Evolutionary conservation across 2,329 filamentous ascomycete genomes (phyloP).

Genomic region (Penicillium sp.): DNA sequence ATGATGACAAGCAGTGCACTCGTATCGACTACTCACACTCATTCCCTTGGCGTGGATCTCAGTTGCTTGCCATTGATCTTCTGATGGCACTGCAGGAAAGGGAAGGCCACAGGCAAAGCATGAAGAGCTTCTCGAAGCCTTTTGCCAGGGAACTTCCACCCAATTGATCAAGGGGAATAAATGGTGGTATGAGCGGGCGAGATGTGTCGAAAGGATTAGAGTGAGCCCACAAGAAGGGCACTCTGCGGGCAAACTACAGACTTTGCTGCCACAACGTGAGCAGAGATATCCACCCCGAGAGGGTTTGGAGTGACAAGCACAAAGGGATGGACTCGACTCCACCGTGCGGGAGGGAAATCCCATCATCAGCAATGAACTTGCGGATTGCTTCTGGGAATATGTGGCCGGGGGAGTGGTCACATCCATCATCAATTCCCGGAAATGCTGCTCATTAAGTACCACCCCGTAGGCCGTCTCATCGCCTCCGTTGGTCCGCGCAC

Average conservation of each 20-base stretch:
- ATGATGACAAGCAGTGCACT: slow-evolving; percentile 75
- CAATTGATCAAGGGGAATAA: slow-evolving; percentile 86
- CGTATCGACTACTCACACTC: slow-evolving; percentile 81
- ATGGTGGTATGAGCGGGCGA: slow-evolving; percentile 89
- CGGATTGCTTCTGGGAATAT: slow-evolving; percentile 51
- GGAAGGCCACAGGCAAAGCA: slow-evolving; percentile 72
- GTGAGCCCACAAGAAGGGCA: slow-evolving; percentile 89
- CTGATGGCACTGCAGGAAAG: slow-evolving; percentile 56
- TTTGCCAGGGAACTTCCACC: slow-evolving; percentile 78
- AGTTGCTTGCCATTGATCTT: slow-evolving; percentile 31
- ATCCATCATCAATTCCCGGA: slow-evolving; percentile 79
- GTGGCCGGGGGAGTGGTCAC: slow-evolving; percentile 86
- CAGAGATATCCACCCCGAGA: slow-evolving; percentile 82
- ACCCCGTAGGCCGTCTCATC: slow-evolving; percentile 68
- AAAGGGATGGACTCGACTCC: slow-evolving; percentile 66
- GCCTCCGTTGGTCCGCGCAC: slow-evolving; percentile 76
- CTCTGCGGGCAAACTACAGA: slow-evolving; percentile 82
- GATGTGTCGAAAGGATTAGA: slow-evolving; percentile 85
- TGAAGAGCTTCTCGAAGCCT: slow-evolving; percentile 55
- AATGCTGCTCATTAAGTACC: slow-evolving; percentile 79
- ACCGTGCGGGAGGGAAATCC: slow-evolving; percentile 86
- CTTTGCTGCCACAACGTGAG: slow-evolving; percentile 79
- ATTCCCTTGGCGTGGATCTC: slow-evolving; percentile 55
- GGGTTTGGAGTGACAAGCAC: slow-evolving; percentile 82
- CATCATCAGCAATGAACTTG: slow-evolving; percentile 77